A percentile compares a stretch with the other conserved stretches of the same genome.
Conservation (phyloP, 768 basidiomycete species). For the Lentinula raphanica region DNA sequence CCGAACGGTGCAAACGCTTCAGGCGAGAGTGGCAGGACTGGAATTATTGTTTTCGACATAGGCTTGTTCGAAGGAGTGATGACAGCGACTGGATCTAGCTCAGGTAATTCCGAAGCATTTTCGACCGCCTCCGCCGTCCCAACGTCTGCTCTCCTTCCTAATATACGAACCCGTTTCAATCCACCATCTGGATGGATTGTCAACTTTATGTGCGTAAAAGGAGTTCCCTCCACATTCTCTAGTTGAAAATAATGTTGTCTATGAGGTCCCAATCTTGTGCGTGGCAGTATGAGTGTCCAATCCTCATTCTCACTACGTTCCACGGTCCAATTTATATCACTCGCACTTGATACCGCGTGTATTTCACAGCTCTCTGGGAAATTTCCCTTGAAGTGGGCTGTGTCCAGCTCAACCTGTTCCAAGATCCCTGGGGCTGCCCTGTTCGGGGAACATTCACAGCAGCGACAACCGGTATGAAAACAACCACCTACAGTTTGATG, state of each 20-base stretch:
- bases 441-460: slow-evolving; percentile 1
- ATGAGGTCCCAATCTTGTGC: slow-evolving; percentile 83
- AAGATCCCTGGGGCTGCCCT: slow-evolving; percentile 74
- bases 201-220: slow-evolving; percentile 80
- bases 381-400: slow-evolving; percentile 93
- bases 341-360: slow-evolving; percentile 45
- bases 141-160: slow-evolving; percentile 50
- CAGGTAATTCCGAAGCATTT: not conserved
- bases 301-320: slow-evolving; percentile 33
- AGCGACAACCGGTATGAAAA: slow-evolving; percentile 2
- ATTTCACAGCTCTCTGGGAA: slow-evolving; percentile 87
- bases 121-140: not conserved
- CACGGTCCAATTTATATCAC: slow-evolving; percentile 32
- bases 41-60: slow-evolving; percentile 14
- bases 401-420: slow-evolving; percentile 85
- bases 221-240: slow-evolving; percentile 49
- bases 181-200: slow-evolving; percentile 96
- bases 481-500: slow-evolving; percentile 68
- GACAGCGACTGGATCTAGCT: not conserved
- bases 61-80: slow-evolving; percentile 1
- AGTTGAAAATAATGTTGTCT: slow-evolving; percentile 86
- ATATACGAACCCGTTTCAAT: slow-evolving; percentile 84
- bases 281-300: slow-evolving; percentile 74
- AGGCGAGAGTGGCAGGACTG: slow-evolving; percentile 68
- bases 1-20: slow-evolving; percentile 89